Evolutionary conservation across 257 asterid species (phyloP).

Genomic region (Penstemon eatonii): DNA sequence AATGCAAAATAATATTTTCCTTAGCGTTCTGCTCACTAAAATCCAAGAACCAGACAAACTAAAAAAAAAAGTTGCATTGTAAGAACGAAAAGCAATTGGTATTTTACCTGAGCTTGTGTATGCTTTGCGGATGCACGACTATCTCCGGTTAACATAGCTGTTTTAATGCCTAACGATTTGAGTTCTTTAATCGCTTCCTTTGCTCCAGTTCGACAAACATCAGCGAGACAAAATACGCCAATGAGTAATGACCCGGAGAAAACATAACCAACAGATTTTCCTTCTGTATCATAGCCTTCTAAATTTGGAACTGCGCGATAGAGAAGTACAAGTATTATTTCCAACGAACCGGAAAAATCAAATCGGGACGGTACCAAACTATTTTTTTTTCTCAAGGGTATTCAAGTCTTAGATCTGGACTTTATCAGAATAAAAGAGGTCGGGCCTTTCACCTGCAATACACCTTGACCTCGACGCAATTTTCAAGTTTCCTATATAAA

Average conservation of each 20-base stretch:
- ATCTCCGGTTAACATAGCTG: constrained; percentile 90
- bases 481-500: constrained; percentile 68
- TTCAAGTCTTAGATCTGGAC: too few relatives aligned
- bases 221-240: constrained; percentile 66
- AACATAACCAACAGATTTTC: constrained; percentile 66
- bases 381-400: too few relatives aligned
- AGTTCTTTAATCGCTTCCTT: constrained; percentile 71
- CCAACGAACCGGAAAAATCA: not conserved
- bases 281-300: constrained; percentile 50
- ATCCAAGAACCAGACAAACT: too few relatives aligned
- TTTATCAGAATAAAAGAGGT: not conserved
- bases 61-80: not conserved
- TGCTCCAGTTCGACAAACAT: constrained; percentile 77
- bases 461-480: constrained; percentile 74
- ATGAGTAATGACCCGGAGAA: constrained; percentile 58
- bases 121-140: constrained; percentile 65
- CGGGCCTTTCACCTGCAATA: constrained; percentile 43
- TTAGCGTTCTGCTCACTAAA: too few relatives aligned
- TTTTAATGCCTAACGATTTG: constrained; percentile 63
- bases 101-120: constrained; percentile 67
- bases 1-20: too few relatives aligned
- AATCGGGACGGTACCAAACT: not conserved
- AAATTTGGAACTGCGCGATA: constrained; percentile 53
- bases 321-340: not conserved
- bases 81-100: not conserved